Base-by-base conservation (phyloP, 129 eudicot genomes). In the Saussurea involucrata region DNA sequence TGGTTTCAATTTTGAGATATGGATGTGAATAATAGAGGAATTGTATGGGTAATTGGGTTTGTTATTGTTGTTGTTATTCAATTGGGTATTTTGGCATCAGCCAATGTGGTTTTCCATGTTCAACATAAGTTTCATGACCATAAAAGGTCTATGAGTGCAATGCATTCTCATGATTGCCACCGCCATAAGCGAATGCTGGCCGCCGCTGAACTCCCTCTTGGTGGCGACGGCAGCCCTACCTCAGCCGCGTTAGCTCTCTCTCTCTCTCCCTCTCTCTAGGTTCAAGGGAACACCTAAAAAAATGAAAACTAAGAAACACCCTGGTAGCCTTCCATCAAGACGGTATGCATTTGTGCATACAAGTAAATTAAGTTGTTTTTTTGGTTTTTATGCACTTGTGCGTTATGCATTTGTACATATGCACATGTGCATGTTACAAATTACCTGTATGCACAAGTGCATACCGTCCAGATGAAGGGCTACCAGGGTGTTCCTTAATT, bases 191-290 rank as follows among this genome's bases (percentile, higher is more conserved):
- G 96, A 79, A 69, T 78, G 68, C 88, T 90, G 3, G 65, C 84
- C 36, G 85, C 83, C 49, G 25, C 85, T 31, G 96, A 90, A 77
- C 83, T 90, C 28, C 81, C 85, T 44, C 63, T 90, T 11, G 96
- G 96, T 72, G 96, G 96, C 72, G 86, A 90, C 68, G 92, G 92
- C 58, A 71, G 81, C 20, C 92, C 96, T 34, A 82, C 90, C 18
- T 87, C 81, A 67, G 74, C 88, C 58, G 92, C 92, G 96, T 90
- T 81, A 73, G 90, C 81, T 60, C 68, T 60, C 27, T 83, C 53
- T 69, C 66, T 49, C 60, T 49, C 60, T 49, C 21, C 17, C 21
- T 49, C 1, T 49, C 1, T 5, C 1, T 53, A n/a, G n/a, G n/a
- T n/a, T n/a, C n/a, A n/a, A n/a, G n/a, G n/a, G n/a, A n/a, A n/a